These are phyloP conservation scores for Microdochium bolleyi DNA, from an alignment of 2,329 filamentous ascomycete species.

Conservation along the genomic window DNA sequence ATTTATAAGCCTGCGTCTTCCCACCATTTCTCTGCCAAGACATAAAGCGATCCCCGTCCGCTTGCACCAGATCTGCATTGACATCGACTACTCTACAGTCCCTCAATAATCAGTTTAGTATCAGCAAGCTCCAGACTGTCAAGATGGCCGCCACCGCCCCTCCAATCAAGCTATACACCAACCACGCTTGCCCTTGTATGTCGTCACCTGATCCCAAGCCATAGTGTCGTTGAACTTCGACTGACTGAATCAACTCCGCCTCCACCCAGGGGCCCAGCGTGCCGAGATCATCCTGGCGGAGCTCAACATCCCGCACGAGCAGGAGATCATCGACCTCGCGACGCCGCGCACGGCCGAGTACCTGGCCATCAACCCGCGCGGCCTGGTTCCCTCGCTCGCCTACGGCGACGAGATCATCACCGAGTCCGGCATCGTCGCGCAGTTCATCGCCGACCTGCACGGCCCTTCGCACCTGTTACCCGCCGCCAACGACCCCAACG, in stretches of 20 bases:
- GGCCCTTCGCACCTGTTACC: conserved; percentile 62
- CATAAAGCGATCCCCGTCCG: too few relatives aligned
- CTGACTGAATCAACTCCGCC: background rate
- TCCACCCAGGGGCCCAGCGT: conserved; percentile 54
- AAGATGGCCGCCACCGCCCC: conserved; percentile 12
- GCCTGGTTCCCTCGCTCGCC: conserved; percentile 64
- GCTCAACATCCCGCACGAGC: conserved; percentile 56
- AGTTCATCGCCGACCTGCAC: conserved; percentile 58
- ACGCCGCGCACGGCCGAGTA: conserved; percentile 66
- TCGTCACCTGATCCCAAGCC: conserved; percentile 1
- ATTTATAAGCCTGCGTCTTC: too few relatives aligned
- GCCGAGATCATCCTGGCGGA: conserved; percentile 65
- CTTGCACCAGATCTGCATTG: too few relatives aligned
- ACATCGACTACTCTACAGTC: too few relatives aligned
- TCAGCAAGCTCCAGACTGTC: background rate
- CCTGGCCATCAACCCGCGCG: conserved; percentile 69
- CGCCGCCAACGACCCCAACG: conserved; percentile 37
- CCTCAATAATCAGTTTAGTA: too few relatives aligned
- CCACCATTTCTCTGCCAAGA: too few relatives aligned
- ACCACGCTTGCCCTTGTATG: conserved; percentile 18
- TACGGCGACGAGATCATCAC: conserved; percentile 62
- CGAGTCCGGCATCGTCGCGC: conserved; percentile 66
- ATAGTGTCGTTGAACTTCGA: conserved; percentile 7
- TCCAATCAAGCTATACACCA: conserved; percentile 18
- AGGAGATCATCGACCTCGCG: conserved; percentile 64